Base-by-base conservation (phyloP, 1,139 yeast genomes). In the Yamadazyma oceani region DNA sequence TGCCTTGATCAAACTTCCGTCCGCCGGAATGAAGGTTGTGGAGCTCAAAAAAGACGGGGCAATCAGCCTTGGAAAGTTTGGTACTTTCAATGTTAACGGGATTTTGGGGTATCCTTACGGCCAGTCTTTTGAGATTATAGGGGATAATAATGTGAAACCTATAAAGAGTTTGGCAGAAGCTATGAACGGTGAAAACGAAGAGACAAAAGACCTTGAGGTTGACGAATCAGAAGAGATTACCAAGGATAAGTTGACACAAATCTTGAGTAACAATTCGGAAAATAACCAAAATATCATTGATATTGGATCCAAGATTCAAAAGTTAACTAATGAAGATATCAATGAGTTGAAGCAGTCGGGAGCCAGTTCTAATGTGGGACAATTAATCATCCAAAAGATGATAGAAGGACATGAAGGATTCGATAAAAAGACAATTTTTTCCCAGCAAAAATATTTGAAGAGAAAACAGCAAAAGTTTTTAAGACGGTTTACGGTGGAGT, bases 381-480 rank as follows among this genome's bases (percentile, higher is more conserved):
- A 84, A 51, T 81, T 79, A 37, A 83, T 94, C 47, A 89, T 92
- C 40, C 85, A 85, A 45, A 79, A 78, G 51, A 85, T 92, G 63
- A 81, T 88, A 48, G 82, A 82, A 40, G 81, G 90, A 12, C 97
- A 94, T 62, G 85, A 74, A 31, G 86, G 88, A 10, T 92, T 92
- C 56, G 89, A 86, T 50, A 84, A 87, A 57, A 92, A 92, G 62
- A 92, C 98, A 4, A 69, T 82, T 17, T 88, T 77, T 54, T 87
- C 97, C 3, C 96, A 92, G 58, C 96, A 87, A 51, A 92, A 92
- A 62, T 92, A 92, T 58, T 65, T 90, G 50, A 84, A 85, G 51
- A 78, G 98, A 51, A 92, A 92, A 62, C 95, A 88, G 60, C 90
- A 85, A 57, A 94, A 94, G 66, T 92, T 87, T 56, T 73, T 87